Conservation (phyloP, 2,329 filamentous ascomycete genomes). For the Colletotrichum liaoningense region DNA sequence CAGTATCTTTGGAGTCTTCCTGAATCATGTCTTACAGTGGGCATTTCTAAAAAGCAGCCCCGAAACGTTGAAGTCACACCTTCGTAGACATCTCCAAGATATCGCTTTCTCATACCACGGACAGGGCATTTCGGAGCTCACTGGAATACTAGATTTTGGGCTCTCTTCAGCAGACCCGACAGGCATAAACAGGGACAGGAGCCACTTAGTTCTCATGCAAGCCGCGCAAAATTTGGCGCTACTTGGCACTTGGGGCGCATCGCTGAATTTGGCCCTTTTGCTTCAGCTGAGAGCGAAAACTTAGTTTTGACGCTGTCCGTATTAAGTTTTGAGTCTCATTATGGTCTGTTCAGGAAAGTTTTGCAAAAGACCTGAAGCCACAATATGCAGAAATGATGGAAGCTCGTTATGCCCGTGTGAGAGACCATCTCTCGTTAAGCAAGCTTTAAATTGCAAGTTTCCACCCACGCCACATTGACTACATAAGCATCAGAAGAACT, state of each 20-base stretch:
- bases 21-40: conserved; percentile 11
- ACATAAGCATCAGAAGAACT: too few species aligned
- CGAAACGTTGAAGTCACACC: not conserved
- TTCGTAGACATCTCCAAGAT: not conserved
- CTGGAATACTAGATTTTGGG: not conserved
- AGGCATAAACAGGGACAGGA: not conserved
- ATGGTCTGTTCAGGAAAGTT: too few species aligned
- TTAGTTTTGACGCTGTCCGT: not conserved
- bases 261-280: conserved; percentile 6
- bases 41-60: not conserved
- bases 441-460: too few species aligned
- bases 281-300: not conserved
- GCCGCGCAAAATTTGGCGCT: conserved; percentile 1
- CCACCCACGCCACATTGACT: too few species aligned
- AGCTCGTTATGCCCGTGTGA: too few species aligned
- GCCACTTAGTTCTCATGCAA: conserved; percentile 1
- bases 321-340: not conserved
- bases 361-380: too few species aligned
- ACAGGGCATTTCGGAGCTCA: not conserved
- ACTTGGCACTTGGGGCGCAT: conserved; percentile 21
- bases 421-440: too few species aligned
- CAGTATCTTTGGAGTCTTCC: conserved; percentile 8
- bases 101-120: not conserved
- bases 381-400: too few species aligned
- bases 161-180: too few species aligned